Conservation (phyloP, 129 eudicot genomes). For the Solidago caesia region DNA sequence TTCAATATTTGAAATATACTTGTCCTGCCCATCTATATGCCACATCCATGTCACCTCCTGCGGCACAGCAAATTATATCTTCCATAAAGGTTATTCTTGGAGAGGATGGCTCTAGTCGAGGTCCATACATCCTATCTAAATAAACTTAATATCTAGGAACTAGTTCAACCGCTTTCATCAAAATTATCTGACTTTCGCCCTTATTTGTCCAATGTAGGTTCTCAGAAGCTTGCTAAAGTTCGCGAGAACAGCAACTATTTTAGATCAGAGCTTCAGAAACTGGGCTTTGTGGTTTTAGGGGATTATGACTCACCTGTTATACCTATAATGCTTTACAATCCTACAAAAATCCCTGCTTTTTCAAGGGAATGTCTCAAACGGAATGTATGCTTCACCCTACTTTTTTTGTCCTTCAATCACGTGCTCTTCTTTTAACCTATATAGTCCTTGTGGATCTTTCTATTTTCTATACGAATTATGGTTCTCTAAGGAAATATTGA, state of each 20-base stretch:
- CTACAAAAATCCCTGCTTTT: constrained; percentile 95
- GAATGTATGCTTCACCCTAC: constrained; percentile 43
- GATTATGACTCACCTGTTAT: constrained; percentile 95
- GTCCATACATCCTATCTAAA: constrained; percentile 30
- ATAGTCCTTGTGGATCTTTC: background rate
- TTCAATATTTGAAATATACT: constrained; percentile 70
- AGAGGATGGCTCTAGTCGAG: constrained; percentile 96
- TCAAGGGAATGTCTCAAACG: constrained; percentile 94
- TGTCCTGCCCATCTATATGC: constrained; percentile 97
- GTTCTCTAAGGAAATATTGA: background rate
- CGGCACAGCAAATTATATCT: constrained; percentile 94
- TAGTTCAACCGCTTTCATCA: background rate
- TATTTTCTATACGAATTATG: background rate
- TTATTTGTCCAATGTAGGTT: constrained; percentile 49
- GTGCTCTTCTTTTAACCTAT: background rate
- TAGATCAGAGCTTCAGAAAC: constrained; percentile 86
- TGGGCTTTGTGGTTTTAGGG: constrained; percentile 98
- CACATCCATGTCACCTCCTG: constrained; percentile 92
- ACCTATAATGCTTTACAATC: constrained; percentile 98
- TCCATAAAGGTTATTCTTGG: constrained; percentile 87
- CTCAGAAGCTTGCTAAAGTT: constrained; percentile 84
- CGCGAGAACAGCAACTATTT: constrained; percentile 97
- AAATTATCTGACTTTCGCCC: background rate
- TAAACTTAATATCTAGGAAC: background rate
- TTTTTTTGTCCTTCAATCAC: background rate